A percentile compares a stretch with the other conserved stretches of the same genome.
These are phyloP conservation scores for Didymella pinodella DNA, from an alignment of 2,329 filamentous ascomycete species.

Conservation along the genomic window DNA sequence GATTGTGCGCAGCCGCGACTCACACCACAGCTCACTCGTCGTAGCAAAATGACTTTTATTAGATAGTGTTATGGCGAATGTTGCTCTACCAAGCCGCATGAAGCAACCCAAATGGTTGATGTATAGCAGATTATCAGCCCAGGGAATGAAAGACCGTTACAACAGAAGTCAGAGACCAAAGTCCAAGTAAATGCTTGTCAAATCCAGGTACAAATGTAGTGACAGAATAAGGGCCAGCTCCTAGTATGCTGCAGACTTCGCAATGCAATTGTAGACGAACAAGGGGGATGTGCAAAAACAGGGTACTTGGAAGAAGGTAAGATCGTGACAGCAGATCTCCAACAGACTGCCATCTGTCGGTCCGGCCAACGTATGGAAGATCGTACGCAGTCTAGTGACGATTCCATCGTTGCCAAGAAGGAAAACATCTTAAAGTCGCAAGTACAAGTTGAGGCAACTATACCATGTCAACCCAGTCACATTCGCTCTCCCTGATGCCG, in stretches of 20 bases:
- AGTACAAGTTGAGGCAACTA: neutral
- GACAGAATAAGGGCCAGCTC: slow-evolving; percentile 44
- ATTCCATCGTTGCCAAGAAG: slow-evolving; percentile 33
- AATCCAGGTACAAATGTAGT: slow-evolving; percentile 37
- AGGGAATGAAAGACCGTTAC: slow-evolving; percentile 21
- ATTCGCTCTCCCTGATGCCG: slow-evolving; percentile 8
- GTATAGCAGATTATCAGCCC: slow-evolving; percentile 15
- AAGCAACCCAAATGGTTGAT: slow-evolving; percentile 23
- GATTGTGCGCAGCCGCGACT: neutral
- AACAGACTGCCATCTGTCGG: slow-evolving; percentile 30
- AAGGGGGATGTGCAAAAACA: neutral
- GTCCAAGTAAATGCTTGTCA: slow-evolving; percentile 35
- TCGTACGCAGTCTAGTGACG: slow-evolving; percentile 13
- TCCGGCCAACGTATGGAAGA: slow-evolving; percentile 35
- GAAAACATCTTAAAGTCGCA: neutral
- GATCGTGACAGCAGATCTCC: slow-evolving; percentile 22
- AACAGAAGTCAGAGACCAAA: slow-evolving; percentile 25
- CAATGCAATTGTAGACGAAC: slow-evolving; percentile 39
- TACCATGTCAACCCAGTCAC: slow-evolving; percentile 5
- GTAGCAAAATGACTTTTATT: slow-evolving; percentile 30
- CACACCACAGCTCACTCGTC: neutral
- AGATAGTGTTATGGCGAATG: slow-evolving; percentile 18
- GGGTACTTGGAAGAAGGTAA: slow-evolving; percentile 15
- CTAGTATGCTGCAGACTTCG: slow-evolving; percentile 32
- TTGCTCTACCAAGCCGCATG: slow-evolving; percentile 21